Base-by-base conservation (phyloP, 2,329 filamentous ascomycete species). In the Colletotrichum camelliae region DNA sequence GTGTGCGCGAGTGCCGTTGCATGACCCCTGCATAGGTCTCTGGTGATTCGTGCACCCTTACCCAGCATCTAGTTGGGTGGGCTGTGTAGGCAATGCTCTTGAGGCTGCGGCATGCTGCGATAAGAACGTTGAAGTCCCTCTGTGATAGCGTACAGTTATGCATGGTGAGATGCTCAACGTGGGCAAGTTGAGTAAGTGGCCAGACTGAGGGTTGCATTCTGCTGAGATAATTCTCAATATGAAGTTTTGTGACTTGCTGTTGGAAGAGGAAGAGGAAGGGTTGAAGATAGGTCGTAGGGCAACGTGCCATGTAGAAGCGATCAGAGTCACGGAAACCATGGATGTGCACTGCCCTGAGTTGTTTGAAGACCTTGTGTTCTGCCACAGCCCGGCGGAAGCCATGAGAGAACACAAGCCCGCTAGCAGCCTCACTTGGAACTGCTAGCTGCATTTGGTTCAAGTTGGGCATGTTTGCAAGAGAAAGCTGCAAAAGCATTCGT, bases 221-320 rank as follows among this genome's bases (percentile, higher is more conserved):
- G 24, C 24, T 24, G 24, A 24, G 24, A 24, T 24, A 4, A 2
- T 43, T 43, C 39, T 43, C 39, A 43, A 43, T 1, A 43, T 43
- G 39, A 9, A 43, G 39, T 43, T 43, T 43, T 43, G 39, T 43
- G 39, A 43, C 39, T 18, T 43, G 39, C 39, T 18, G 39, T 43
- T n/a, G 39, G 39, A 43, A 18, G 18, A 43, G 39, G 39, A 43
- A 43, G 39, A 43, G 39, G 1, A 43, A 43, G 39, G 39, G 39
- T 2, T n/a, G 39, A 43, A 43, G 39, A n/a, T n/a, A 7, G 8
- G 18, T 16, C 18, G 4, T 43, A n/a, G 5, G 8, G 10, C 0
- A 5, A 43, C 0, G 0, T 18, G 8, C n/a, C 39, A 5, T 5
- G 9, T 43, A 5, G 1, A 16, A 16, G 39, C 1, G 7, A 0